A percentile compares a stretch with the other conserved stretches of the same genome.
These are phyloP conservation scores for Sutorius australiensis DNA, from an alignment of 768 basidiomycete species.

Conservation along the genomic window DNA sequence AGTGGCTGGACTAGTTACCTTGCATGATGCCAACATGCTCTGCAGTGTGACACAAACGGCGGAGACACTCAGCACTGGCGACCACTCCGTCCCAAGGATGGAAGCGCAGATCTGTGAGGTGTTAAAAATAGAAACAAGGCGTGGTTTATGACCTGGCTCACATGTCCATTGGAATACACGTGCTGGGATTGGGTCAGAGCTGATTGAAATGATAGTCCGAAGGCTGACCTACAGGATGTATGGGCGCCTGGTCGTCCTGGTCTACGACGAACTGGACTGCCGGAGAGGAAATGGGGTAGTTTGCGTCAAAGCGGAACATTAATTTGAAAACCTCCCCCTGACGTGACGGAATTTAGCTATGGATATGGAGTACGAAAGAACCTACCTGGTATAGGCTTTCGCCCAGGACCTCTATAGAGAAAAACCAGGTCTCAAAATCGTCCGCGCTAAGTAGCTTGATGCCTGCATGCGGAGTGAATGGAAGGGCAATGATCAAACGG, in stretches of 20 bases:
- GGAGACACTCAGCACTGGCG: conserved; percentile 79
- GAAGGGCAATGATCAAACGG: background rate
- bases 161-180: conserved; percentile 85
- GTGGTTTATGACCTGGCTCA: conserved; percentile 32
- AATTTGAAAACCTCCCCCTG: conserved; percentile 76
- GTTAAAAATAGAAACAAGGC: conserved; percentile 15
- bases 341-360: background rate
- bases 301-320: conserved; percentile 76
- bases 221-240: conserved; percentile 64
- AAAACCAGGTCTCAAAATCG: conserved; percentile 73
- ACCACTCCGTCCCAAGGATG: conserved; percentile 88
- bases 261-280: conserved; percentile 82
- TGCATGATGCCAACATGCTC: conserved; percentile 91
- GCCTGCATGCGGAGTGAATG: conserved; percentile 40
- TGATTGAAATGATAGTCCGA: background rate
- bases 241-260: conserved; percentile 59
- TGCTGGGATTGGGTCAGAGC: conserved; percentile 45
- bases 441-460: conserved; percentile 72
- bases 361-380: background rate
- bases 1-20: conserved; percentile 43
- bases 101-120: conserved; percentile 74
- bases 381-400: conserved; percentile 72
- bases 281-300: conserved; percentile 85
- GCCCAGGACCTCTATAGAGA: conserved; percentile 80
- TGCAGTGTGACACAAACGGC: conserved; percentile 83